phyloP scores from a whole-genome alignment of 1,139 yeast species.

The Barnettozyma hawaiiensis region DNA sequence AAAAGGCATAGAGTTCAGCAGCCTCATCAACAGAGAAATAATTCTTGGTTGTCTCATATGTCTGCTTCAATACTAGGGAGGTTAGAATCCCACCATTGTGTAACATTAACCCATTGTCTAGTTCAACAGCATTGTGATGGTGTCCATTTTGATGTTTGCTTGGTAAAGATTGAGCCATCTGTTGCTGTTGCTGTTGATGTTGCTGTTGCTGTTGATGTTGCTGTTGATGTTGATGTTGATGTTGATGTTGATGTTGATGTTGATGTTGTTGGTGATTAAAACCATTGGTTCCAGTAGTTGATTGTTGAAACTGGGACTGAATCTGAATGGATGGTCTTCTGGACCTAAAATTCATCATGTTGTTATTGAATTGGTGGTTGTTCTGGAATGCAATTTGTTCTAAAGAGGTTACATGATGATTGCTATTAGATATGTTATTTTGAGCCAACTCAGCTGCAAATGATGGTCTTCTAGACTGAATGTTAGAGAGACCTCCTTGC shows the following conservation, averaged over 20 bases:
- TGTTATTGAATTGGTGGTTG: slow-evolving; percentile 9
- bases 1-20: slow-evolving; percentile 28
- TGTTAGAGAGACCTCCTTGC: slow-evolving; percentile 60
- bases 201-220: neutral
- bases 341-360: slow-evolving; percentile 19
- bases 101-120: slow-evolving; percentile 54
- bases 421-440: slow-evolving; percentile 13
- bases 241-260: neutral
- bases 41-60: slow-evolving; percentile 38
- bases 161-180: neutral
- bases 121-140: slow-evolving; percentile 22
- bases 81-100: slow-evolving; percentile 46
- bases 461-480: slow-evolving; percentile 58
- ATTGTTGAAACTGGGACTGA: slow-evolving; percentile 8
- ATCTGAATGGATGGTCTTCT: slow-evolving; percentile 25
- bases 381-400: slow-evolving; percentile 10
- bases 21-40: slow-evolving; percentile 44
- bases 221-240: neutral
- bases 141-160: neutral
- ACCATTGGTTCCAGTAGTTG: neutral
- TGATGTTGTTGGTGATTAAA: neutral
- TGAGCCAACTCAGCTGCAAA: slow-evolving; percentile 48
- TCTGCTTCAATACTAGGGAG: slow-evolving; percentile 37
- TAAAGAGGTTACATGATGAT: slow-evolving; percentile 8
- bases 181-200: neutral